Conservation (phyloP, 306 rosid species). For the Betula pendula region DNA sequence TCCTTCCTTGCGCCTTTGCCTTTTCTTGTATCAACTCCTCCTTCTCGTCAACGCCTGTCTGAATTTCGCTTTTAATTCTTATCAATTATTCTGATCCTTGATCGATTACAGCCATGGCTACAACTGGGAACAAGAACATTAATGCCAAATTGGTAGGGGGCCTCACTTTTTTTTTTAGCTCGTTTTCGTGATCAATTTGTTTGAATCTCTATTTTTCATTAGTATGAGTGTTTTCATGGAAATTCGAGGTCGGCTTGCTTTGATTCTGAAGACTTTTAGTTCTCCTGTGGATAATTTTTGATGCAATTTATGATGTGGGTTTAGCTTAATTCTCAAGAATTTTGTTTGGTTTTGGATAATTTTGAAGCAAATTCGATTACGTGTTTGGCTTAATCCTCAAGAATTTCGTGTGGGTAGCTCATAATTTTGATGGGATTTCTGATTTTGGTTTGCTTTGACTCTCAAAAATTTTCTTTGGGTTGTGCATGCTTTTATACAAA, state of each 20-base stretch:
- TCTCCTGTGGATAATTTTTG: neutral
- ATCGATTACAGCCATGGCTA: conserved; percentile 45
- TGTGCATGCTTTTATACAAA: too few species aligned
- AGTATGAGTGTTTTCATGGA: neutral
- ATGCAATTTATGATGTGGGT: conserved; percentile 5
- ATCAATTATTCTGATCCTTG: conserved; percentile 3
- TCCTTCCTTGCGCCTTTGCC: conserved; percentile 26
- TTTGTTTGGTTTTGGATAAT: neutral
- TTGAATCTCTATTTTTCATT: neutral
- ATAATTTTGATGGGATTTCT: too few species aligned
- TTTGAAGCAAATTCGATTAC: neutral
- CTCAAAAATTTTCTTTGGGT: too few species aligned
- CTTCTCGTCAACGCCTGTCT: neutral
- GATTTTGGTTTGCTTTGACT: too few species aligned
- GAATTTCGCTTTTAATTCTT: neutral
- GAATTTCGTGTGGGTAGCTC: neutral
- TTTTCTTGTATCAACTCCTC: conserved; percentile 5
- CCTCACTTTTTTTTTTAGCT: neutral
- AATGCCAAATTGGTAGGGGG: conserved; percentile 57
- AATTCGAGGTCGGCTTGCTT: neutral
- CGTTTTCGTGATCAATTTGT: neutral
- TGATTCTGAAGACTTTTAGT: neutral
- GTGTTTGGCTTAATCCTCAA: neutral
- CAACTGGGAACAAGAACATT: conserved; percentile 60
- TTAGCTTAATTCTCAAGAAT: conserved; percentile 5